Conservation (phyloP, 2,329 filamentous ascomycete species). For the Diplodia sapinea region DNA sequence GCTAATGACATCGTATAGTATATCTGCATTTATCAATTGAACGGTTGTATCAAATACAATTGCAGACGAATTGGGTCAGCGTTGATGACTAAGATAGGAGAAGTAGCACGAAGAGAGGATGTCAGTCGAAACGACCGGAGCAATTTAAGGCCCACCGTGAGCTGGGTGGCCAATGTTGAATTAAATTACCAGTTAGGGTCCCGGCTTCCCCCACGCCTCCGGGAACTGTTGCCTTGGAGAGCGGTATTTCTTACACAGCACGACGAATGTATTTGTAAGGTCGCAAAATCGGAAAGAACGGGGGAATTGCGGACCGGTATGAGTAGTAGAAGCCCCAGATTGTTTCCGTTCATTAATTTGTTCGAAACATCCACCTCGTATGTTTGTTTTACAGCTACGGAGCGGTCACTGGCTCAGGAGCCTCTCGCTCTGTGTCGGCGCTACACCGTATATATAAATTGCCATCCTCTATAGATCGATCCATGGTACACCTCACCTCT, state of each 20-base stretch:
- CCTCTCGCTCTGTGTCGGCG: background rate
- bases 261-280: background rate
- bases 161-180: too few relatives aligned
- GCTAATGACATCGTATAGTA: background rate
- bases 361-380: background rate
- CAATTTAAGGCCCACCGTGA: too few relatives aligned
- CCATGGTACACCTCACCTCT: background rate
- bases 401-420: background rate
- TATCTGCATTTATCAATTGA: background rate
- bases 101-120: background rate
- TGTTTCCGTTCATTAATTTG: background rate
- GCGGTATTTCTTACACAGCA: background rate
- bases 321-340: too few relatives aligned
- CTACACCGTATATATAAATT: background rate
- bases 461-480: background rate
- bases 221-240: too few relatives aligned
- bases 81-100: background rate
- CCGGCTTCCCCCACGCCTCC: too few relatives aligned
- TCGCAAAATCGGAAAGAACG: background rate
- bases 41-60: background rate
- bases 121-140: background rate
- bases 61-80: background rate
- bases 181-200: too few relatives aligned
- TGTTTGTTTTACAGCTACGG: background rate
- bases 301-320: background rate